Percentiles rank a stretch among this genome's conserved stretches.
Evolutionary conservation across 495 filamentous ascomycete genomes (phyloP).

Genomic region (Podospora pseudocomata): DNA sequence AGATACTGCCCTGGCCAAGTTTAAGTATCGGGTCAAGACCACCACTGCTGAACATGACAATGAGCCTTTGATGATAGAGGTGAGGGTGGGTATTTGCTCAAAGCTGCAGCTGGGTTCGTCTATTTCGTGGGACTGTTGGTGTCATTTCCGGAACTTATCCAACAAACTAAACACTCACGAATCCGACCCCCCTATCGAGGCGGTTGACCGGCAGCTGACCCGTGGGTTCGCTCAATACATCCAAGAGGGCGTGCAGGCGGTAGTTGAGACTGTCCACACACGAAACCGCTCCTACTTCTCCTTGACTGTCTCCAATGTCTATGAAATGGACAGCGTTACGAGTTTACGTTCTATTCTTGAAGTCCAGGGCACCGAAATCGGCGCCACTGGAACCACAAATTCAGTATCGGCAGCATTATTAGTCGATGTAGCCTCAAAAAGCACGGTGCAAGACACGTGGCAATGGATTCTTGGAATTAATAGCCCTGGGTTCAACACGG

Average conservation of each 20-base stretch:
- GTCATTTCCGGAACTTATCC: background rate
- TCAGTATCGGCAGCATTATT: background rate
- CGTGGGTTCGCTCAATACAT: background rate
- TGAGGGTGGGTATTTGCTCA: background rate
- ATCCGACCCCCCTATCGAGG: background rate
- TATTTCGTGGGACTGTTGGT: conserved; percentile 5
- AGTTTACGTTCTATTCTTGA: background rate
- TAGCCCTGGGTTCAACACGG: background rate
- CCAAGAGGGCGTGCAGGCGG: background rate
- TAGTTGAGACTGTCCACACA: background rate
- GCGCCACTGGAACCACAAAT: background rate
- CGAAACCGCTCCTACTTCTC: conserved; percentile 7
- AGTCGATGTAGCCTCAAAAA: background rate
- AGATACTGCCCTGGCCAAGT: background rate
- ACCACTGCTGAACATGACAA: background rate
- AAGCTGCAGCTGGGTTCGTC: background rate
- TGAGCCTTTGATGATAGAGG: background rate
- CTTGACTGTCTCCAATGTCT: background rate
- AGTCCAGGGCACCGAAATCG: background rate
- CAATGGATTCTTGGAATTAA: background rate
- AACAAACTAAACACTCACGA: background rate
- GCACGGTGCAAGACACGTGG: background rate
- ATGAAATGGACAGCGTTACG: background rate
- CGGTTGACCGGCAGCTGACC: background rate
- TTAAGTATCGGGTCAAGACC: background rate